Evolutionary conservation across 2,329 filamentous ascomycete species (phyloP).

Genomic region (Ceratocystis albifundus): DNA sequence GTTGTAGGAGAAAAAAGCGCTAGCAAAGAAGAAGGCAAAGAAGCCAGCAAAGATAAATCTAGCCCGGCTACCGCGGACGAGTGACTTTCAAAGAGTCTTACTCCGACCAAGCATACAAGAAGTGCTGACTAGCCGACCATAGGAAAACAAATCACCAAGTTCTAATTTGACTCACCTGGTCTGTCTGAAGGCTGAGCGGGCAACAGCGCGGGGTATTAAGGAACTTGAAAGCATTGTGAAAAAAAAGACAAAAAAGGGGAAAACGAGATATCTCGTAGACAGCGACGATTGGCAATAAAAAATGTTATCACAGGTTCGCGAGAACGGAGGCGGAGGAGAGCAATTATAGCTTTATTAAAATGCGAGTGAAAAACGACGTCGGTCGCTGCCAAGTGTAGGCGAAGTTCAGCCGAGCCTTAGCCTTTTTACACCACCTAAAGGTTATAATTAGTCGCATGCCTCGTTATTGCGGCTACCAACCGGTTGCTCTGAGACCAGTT

Average conservation of each 20-base stretch:
- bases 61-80: background rate
- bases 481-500: slow-evolving; percentile 5
- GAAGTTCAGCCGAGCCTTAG: slow-evolving; percentile 21
- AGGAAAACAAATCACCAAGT: background rate
- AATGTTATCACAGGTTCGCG: slow-evolving; percentile 13
- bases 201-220: slow-evolving; percentile 47
- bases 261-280: slow-evolving; percentile 18
- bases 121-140: background rate
- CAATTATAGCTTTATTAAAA: slow-evolving; percentile 7
- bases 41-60: background rate
- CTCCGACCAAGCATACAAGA: slow-evolving; percentile 3
- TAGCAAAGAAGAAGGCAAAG: background rate
- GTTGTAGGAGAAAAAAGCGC: background rate
- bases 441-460: background rate
- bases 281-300: slow-evolving; percentile 15
- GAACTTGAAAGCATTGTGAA: slow-evolving; percentile 49
- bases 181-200: slow-evolving; percentile 46
- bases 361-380: slow-evolving; percentile 22
- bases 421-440: background rate
- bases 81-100: background rate
- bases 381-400: slow-evolving; percentile 15
- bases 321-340: slow-evolving; percentile 11
- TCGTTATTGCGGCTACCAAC: background rate
- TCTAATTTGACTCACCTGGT: slow-evolving; percentile 33
- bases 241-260: slow-evolving; percentile 23